Evolutionary conservation across 768 basidiomycete genomes (phyloP).

Genomic region (Boletus vinaceobasis): DNA sequence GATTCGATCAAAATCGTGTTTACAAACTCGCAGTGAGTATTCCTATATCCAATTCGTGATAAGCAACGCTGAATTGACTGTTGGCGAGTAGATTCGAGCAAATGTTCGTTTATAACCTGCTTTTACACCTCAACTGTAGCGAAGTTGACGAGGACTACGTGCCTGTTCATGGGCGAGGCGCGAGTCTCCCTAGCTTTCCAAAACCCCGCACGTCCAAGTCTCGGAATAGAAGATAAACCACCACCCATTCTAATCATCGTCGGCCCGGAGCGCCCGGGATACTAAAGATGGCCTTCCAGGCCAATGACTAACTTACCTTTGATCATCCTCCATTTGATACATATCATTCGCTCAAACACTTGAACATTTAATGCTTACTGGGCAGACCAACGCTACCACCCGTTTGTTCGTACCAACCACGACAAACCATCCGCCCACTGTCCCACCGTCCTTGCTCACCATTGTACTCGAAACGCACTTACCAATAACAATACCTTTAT

Average conservation of each 20-base stretch:
- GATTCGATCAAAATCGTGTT: slow-evolving; percentile 88
- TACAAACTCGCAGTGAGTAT: slow-evolving; percentile 82
- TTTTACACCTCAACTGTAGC: slow-evolving; percentile 73
- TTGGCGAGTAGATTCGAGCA: slow-evolving; percentile 68
- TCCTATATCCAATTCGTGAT: slow-evolving; percentile 1
- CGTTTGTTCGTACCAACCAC: neutral
- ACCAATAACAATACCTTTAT: slow-evolving; percentile 1
- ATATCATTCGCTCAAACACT: neutral
- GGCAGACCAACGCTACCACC: neutral
- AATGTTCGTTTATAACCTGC: slow-evolving; percentile 80
- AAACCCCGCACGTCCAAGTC: slow-evolving; percentile 52
- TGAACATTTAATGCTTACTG: neutral
- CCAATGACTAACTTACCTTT: neutral
- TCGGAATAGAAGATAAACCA: slow-evolving; percentile 46
- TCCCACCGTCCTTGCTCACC: neutral
- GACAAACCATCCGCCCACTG: neutral
- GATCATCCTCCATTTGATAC: neutral
- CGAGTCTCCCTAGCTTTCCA: slow-evolving; percentile 45
- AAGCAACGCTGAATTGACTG: slow-evolving; percentile 5
- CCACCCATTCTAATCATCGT: neutral
- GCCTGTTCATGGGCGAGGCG: slow-evolving; percentile 76
- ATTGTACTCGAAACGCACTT: slow-evolving; percentile 19
- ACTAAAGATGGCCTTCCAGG: neutral
- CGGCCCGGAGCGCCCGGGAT: neutral
- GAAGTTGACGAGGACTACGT: slow-evolving; percentile 75